Evolutionary conservation across 2,329 filamentous ascomycete genomes (phyloP), one percentile per base, ranked within the genome.

Genomic region (Claviceps sp.): DNA sequence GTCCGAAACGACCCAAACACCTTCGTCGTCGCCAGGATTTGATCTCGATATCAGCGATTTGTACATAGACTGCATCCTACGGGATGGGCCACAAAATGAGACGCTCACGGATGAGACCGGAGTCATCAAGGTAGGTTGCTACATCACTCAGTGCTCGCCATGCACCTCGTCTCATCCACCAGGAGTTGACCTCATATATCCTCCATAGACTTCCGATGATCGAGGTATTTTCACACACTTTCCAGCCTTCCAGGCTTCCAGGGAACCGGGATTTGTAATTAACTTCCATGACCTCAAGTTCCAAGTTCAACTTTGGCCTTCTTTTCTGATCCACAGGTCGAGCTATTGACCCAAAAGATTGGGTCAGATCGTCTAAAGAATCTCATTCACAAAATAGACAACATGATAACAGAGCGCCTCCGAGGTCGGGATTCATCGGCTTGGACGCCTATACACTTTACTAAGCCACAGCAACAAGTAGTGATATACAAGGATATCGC

Each of bases 281-380:
- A 24, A 52, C 37, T 36, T 6, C 5, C 7, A 18, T 5, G 36
- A 4, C 30, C 4, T 16, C 5, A 22, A 59, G 57, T 56, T 18
- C 51, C 55, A 18, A 58, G 54, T 34, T 58, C 62, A 7, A 61
- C 60, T 38, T 50, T 68, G 11, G 60, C 64, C 13, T 67, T 67
- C 52, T 68, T 68, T 47, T 67, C 67, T 1, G 62, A 67, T 22
- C 59, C 58, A 18, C 61, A 62, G 44, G 60, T 67, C 8, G 56
- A 52, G 3, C 61, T 63, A 2, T 52, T 69, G 42, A 55, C 53
- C 2, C 42, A 53, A 9, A 56, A 49, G 40, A 56, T 59, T 2
- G 57, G 56, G 9, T 54, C 49, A 26, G 34, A 52, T 22, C 50
- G 52, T 14, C 52, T 58, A 0, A 56, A 51, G 11, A 51, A 51